Base-by-base conservation (phyloP, 345 rosid species). In the Adansonia digitata region DNA sequence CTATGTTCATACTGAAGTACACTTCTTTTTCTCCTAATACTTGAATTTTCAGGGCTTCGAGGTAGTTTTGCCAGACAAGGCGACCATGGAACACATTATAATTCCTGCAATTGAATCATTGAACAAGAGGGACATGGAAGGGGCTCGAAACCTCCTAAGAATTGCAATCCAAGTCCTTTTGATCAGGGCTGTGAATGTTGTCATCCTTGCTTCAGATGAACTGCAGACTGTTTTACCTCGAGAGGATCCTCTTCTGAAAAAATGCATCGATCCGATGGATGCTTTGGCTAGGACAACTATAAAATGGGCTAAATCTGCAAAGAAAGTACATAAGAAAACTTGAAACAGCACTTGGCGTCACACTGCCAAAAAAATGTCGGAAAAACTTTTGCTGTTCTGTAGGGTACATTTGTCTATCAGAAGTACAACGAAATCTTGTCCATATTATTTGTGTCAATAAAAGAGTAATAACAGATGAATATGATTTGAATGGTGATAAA, bases 261-360 rank as follows among this genome's bases (percentile, higher is more conserved):
- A 86, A 79, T 88, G 89, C 2, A 79, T 82, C 12, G 85, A 88
- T 61, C 94, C 94, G 48, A 84, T 87, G 88, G 91, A 90, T 77
- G 85, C 92, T 49, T 81, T 90, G 39, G 92, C 85, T 60, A 88
- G 87, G 40, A 79, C 87, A 69, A 81, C 89, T 24, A 72, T 87
- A 75, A 84, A 73, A 40, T 90, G 92, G 91, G 87, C 91, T 56
- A 80, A 65, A 74, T 64, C 77, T 56, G 63, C 61, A 13, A 78
- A 63, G 17, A 79, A 71, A 48, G 37, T 75, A n/a, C 69, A 11
- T n/a, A 56, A 29, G 76, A 72, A 63, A 49, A 52, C 72, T 31
- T 75, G 74, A 81, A n/a, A 40, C n/a, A 11, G 20, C 14, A 62
- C 29, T 42, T 18, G 42, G 48, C 14, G 49, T 46, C 66, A 46